These are phyloP conservation scores for Mycena venus DNA, from an alignment of 768 basidiomycete species.

Conservation along the genomic window DNA sequence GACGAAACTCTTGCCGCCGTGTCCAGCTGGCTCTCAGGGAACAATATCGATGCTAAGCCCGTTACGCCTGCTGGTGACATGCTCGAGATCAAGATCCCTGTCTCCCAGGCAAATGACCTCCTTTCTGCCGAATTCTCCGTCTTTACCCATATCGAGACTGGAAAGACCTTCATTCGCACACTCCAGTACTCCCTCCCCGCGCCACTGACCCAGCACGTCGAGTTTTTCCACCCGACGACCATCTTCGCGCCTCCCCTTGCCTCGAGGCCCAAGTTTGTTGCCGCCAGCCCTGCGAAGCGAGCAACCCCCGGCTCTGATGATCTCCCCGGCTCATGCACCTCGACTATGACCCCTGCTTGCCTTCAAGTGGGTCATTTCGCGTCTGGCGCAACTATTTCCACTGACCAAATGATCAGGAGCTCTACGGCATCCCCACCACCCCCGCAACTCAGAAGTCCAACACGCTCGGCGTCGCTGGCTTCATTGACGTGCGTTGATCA, in stretches of 20 bases:
- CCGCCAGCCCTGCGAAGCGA: neutral
- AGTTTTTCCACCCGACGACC: conserved; percentile 38
- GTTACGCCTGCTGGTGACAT: conserved; percentile 37
- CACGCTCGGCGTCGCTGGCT: conserved; percentile 34
- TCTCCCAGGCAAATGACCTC: conserved; percentile 37
- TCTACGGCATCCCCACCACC: conserved; percentile 41
- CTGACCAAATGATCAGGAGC: conserved; percentile 23
- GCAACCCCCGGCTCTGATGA: conserved; percentile 11
- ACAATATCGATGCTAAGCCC: conserved; percentile 41
- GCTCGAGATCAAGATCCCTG: conserved; percentile 33
- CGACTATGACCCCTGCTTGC: conserved; percentile 37
- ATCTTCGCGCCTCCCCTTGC: conserved; percentile 24
- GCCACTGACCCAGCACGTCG: conserved; percentile 27
- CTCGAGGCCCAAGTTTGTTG: neutral
- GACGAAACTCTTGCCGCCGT: conserved; percentile 48
- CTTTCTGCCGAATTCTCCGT: conserved; percentile 31
- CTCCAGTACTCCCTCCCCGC: conserved; percentile 38
- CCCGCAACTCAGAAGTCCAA: conserved; percentile 33
- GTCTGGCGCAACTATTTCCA: conserved; percentile 1
- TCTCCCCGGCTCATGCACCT: conserved; percentile 36
- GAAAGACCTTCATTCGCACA: conserved; percentile 33
- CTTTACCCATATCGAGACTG: conserved; percentile 23
- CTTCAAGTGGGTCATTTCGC: conserved; percentile 20
- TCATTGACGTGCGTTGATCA: conserved; percentile 29
- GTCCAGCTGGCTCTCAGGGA: conserved; percentile 49